Evolutionary conservation across 2,329 filamentous ascomycete genomes (phyloP).

Genomic region (Sporothrix globosa): DNA sequence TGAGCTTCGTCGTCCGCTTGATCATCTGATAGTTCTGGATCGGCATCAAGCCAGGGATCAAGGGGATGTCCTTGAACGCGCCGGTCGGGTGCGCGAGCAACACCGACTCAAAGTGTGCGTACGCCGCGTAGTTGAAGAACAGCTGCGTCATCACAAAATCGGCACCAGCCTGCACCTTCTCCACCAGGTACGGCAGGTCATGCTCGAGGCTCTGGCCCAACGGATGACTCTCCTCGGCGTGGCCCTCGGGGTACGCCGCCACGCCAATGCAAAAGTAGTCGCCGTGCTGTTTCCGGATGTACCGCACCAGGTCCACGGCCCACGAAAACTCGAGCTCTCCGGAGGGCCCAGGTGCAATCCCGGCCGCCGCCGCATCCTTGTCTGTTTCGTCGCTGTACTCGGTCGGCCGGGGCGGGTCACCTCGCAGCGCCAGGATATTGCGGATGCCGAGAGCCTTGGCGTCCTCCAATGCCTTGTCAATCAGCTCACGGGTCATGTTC

Average conservation of each 20-base stretch:
- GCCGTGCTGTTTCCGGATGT: slow-evolving; percentile 82
- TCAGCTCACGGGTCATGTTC: slow-evolving; percentile 85
- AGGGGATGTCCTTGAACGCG: slow-evolving; percentile 80
- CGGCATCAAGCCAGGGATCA: slow-evolving; percentile 95
- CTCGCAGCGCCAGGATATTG: slow-evolving; percentile 89
- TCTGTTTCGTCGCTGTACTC: slow-evolving; percentile 69
- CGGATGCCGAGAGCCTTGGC: slow-evolving; percentile 88
- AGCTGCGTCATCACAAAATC: slow-evolving; percentile 99
- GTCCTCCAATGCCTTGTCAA: slow-evolving; percentile 88
- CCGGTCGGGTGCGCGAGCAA: slow-evolving; percentile 82
- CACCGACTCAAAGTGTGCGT: slow-evolving; percentile 74
- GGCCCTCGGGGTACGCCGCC: slow-evolving; percentile 92
- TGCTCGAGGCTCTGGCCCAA: slow-evolving; percentile 68
- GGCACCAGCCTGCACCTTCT: slow-evolving; percentile 88
- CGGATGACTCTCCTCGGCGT: slow-evolving; percentile 87
- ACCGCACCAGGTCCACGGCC: slow-evolving; percentile 85
- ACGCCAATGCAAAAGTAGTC: slow-evolving; percentile 97
- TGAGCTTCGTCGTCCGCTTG: slow-evolving; percentile 89
- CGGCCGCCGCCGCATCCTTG: slow-evolving; percentile 51
- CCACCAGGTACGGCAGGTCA: slow-evolving; percentile 85
- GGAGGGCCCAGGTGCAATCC: slow-evolving; percentile 39
- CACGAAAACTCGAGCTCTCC: slow-evolving; percentile 83
- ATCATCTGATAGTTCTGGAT: slow-evolving; percentile 98
- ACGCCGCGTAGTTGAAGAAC: slow-evolving; percentile 88
- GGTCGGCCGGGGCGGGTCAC: slow-evolving; percentile 85